A percentile compares a stretch with the other conserved stretches of the same genome.
Conservation (phyloP, 2,329 filamentous ascomycete species). For the Colletotrichum sp. region DNA sequence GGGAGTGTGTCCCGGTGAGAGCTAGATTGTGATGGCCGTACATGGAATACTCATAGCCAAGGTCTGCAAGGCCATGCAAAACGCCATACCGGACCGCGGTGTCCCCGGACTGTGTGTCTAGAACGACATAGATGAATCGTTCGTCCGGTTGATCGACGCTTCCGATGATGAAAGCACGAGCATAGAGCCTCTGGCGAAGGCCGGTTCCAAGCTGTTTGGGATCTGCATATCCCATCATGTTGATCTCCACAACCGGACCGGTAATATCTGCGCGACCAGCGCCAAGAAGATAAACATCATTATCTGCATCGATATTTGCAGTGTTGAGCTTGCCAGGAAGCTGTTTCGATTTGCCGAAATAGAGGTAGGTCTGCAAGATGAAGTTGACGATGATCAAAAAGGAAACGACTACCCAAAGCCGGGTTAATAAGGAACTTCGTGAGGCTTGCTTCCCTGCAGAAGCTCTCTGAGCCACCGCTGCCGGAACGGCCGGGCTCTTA, state of each 20-base stretch:
- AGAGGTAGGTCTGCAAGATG: not conserved
- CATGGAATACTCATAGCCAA: slow-evolving; percentile 75
- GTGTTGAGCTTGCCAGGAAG: not conserved
- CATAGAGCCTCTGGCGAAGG: slow-evolving; percentile 83
- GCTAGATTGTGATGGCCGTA: slow-evolving; percentile 83
- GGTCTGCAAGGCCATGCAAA: slow-evolving; percentile 68
- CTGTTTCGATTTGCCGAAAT: not conserved
- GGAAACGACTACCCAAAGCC: not conserved
- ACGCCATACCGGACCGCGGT: slow-evolving; percentile 87
- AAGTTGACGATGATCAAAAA: not conserved
- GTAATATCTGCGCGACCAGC: slow-evolving; percentile 62
- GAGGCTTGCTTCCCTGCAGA: not conserved
- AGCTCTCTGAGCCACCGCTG: not conserved
- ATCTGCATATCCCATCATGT: slow-evolving; percentile 88
- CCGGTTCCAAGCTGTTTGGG: slow-evolving; percentile 80
- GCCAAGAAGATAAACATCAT: slow-evolving; percentile 53
- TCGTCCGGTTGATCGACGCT: slow-evolving; percentile 68
- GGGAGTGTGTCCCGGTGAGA: slow-evolving; percentile 90
- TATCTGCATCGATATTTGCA: not conserved
- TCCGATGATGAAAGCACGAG: slow-evolving; percentile 85
- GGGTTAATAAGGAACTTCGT: slow-evolving; percentile 9
- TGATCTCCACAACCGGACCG: slow-evolving; percentile 84
- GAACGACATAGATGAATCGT: slow-evolving; percentile 82
- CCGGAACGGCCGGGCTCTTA: slow-evolving; percentile 7
- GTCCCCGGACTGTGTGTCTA: slow-evolving; percentile 87